Evolutionary conservation across 2,329 filamentous ascomycete species (phyloP).

Genomic region (Pyrenophora teres): DNA sequence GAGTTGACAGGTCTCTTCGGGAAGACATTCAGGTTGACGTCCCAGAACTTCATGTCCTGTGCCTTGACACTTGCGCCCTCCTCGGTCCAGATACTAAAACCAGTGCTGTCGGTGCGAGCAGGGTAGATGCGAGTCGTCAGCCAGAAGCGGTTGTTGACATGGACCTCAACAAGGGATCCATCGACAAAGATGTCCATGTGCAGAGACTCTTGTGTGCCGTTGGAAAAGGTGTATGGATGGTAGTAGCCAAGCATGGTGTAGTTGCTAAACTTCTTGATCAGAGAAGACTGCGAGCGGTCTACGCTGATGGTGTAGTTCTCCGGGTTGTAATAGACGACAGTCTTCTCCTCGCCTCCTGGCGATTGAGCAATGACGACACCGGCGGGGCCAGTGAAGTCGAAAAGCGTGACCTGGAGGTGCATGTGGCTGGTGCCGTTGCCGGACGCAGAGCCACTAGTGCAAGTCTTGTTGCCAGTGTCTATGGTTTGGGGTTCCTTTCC

Average conservation of each 20-base stretch:
- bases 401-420: constrained; percentile 49
- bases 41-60: constrained; percentile 47
- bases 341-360: constrained; percentile 51
- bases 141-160: constrained; percentile 51
- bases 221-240: constrained; percentile 50
- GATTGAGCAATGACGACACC: constrained; percentile 53
- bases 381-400: constrained; percentile 46
- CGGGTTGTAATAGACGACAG: constrained; percentile 52
- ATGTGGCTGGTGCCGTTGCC: constrained; percentile 45
- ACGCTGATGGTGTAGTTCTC: constrained; percentile 54
- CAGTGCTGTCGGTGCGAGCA: constrained; percentile 49
- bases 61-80: constrained; percentile 45
- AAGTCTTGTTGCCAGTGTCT: constrained; percentile 19
- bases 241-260: constrained; percentile 54
- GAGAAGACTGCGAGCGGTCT: constrained; percentile 51
- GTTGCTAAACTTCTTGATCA: constrained; percentile 50
- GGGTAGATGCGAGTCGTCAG: constrained; percentile 55
- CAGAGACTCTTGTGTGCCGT: constrained; percentile 47
- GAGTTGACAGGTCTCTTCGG: constrained; percentile 50
- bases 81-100: constrained; percentile 50
- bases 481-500: constrained; percentile 30
- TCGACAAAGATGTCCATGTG: constrained; percentile 54
- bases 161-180: constrained; percentile 54
- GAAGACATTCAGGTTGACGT: constrained; percentile 48
- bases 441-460: constrained; percentile 30